Conservation (phyloP, 352 stramenopile genomes). For the Phytophthora hibernalis region DNA sequence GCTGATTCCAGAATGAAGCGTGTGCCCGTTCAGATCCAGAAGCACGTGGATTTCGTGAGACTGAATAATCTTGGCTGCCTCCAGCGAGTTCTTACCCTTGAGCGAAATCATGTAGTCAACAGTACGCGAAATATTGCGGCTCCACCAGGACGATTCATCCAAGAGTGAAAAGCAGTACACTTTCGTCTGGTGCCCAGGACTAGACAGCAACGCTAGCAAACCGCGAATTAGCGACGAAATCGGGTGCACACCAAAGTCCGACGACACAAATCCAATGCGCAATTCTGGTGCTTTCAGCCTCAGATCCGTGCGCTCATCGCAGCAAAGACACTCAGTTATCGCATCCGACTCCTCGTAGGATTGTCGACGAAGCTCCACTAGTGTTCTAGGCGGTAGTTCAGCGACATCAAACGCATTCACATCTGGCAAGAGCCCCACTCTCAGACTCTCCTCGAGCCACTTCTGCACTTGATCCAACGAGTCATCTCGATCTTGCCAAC, state of each 20-base stretch:
- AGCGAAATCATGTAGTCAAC: slow-evolving; percentile 79
- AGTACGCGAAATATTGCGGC: slow-evolving; percentile 72
- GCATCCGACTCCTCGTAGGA: slow-evolving; percentile 13
- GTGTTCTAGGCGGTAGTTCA: slow-evolving; percentile 40
- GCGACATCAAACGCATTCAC: slow-evolving; percentile 58
- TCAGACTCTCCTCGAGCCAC: slow-evolving; percentile 34
- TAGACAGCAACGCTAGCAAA: slow-evolving; percentile 58
- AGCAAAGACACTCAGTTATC: slow-evolving; percentile 23
- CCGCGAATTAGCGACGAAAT: slow-evolving; percentile 76
- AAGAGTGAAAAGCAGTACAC: slow-evolving; percentile 83
- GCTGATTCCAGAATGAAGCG: slow-evolving; percentile 70
- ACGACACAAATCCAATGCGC: slow-evolving; percentile 78
- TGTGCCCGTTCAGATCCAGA: slow-evolving; percentile 88
- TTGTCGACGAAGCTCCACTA: slow-evolving; percentile 36
- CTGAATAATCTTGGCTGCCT: slow-evolving; percentile 62
- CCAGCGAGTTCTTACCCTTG: slow-evolving; percentile 53
- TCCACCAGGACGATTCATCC: slow-evolving; percentile 75
- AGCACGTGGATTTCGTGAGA: slow-evolving; percentile 73
- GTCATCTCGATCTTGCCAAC: slow-evolving; percentile 67
- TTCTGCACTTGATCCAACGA: slow-evolving; percentile 46
- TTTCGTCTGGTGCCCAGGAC: slow-evolving; percentile 35
- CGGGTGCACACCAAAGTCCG: slow-evolving; percentile 86
- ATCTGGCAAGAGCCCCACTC: background rate
- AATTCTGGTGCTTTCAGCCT: slow-evolving; percentile 42
- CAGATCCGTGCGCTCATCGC: slow-evolving; percentile 18